Base-by-base conservation (phyloP, 352 stramenopile genomes). In the Pythium myriotylum region DNA sequence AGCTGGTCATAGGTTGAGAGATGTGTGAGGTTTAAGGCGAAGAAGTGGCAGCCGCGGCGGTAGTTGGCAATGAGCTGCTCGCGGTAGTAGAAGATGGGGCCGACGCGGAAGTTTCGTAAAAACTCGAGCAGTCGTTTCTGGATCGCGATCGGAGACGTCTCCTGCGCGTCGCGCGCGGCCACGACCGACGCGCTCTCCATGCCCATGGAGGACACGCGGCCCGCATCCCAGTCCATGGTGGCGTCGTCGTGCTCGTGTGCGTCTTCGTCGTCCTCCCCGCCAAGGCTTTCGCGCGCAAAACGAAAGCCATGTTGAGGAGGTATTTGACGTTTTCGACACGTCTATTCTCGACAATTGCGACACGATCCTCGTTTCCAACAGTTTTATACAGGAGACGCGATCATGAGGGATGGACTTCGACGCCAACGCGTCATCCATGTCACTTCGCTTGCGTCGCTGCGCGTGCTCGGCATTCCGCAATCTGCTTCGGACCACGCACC, bases 31-130 rank as follows among this genome's bases (percentile, higher is more conserved):
- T 95, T 83, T 27, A 97, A 74, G 8, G 85, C 92, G 62, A 97
- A 86, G 56, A 79, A 86, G 62, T 77, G 85, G 49, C 81, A 69
- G 20, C 70, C 67, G 49, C 90, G 89, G 2, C 90, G 85, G 46
- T 87, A 94, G 54, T 95, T 91, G 42, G 84, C 77, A 27, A 97
- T 66, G 16, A 97, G 82, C 73, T 96, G 84, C 65, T 97, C 86
- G 54, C 91, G 85, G 68, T 97, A 97, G 66, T 84, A 87, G 65
- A 96, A 97, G 24, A 95, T 72, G 33, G 86, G 79, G 0, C 88
- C 91, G 8, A 94, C 73, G 33, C 86, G 82, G 65, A 96, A 97
- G 46, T 84, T 90, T 43, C 91, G 88, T 50, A 97, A 76, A 59
- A 97, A 97, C 17, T 85, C 72, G n/a, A 84, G 67, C 33, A 92